Evolutionary conservation across 2,329 filamentous ascomycete species (phyloP).

Genomic region (Diaporthe sp.): DNA sequence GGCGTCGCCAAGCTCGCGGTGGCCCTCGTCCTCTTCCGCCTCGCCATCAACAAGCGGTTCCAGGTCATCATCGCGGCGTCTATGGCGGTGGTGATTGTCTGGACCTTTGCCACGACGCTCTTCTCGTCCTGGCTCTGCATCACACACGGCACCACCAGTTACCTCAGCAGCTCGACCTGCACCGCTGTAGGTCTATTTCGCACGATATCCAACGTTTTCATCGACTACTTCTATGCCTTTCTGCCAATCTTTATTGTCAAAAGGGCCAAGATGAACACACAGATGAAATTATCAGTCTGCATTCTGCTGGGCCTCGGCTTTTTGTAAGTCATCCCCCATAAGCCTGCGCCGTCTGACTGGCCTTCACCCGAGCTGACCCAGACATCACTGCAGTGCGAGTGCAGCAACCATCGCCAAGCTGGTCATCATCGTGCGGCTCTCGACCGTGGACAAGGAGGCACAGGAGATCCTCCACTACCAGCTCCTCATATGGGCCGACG

Average conservation of each 20-base stretch:
- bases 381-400: constrained; percentile 46
- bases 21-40: constrained; percentile 51
- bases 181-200: constrained; percentile 50
- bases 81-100: constrained; percentile 23
- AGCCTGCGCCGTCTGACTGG: neutral
- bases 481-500: constrained; percentile 51
- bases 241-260: constrained; percentile 50
- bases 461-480: constrained; percentile 49
- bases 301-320: constrained; percentile 50
- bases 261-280: constrained; percentile 47
- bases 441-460: constrained; percentile 43
- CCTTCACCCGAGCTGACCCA: neutral
- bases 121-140: constrained; percentile 51
- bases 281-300: constrained; percentile 49
- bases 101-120: constrained; percentile 44
- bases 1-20: constrained; percentile 52
- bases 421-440: constrained; percentile 49
- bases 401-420: constrained; percentile 53
- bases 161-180: constrained; percentile 48
- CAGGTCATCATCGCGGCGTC: constrained; percentile 47
- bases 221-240: constrained; percentile 53
- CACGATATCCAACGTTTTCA: constrained; percentile 52
- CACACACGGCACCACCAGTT: constrained; percentile 48
- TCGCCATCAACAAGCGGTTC: constrained; percentile 45
- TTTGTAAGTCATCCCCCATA: constrained; percentile 46